A percentile compares a stretch with the other conserved stretches of the same genome.
These are phyloP conservation scores for Aspergillus haitiensis DNA, from an alignment of 495 filamentous ascomycete species.

Conservation along the genomic window DNA sequence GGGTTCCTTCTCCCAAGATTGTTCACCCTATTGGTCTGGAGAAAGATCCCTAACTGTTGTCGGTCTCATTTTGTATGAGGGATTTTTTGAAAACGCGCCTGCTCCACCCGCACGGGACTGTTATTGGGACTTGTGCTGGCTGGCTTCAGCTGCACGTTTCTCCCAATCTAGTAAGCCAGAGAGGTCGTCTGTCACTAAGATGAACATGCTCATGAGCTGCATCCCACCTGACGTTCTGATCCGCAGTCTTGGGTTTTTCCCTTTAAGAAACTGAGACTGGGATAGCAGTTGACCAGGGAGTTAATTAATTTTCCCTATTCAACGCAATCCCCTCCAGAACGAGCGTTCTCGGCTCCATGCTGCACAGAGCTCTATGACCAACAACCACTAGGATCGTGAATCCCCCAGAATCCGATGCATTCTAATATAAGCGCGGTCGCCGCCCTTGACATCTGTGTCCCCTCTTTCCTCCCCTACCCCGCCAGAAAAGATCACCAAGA, in stretches of 20 bases:
- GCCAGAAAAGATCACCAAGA: neutral
- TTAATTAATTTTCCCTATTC: neutral
- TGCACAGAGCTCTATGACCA: neutral
- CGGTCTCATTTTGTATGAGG: conserved; percentile 23
- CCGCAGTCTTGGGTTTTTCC: neutral
- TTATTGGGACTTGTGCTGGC: conserved; percentile 18
- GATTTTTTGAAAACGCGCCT: conserved; percentile 20
- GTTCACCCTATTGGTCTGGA: conserved; percentile 8
- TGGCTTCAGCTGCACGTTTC: conserved; percentile 16
- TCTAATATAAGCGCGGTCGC: conserved; percentile 14
- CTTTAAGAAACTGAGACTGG: neutral
- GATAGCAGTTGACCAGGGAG: neutral
- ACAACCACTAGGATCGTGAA: too few species aligned
- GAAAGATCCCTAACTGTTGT: conserved; percentile 2
- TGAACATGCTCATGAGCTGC: conserved; percentile 8
- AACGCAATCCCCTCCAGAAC: neutral
- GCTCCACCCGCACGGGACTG: conserved; percentile 23
- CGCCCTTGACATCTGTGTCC: conserved; percentile 12
- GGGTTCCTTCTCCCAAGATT: neutral
- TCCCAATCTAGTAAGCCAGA: conserved; percentile 26
- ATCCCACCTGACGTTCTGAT: conserved; percentile 6
- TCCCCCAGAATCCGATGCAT: too few species aligned
- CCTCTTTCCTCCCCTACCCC: neutral
- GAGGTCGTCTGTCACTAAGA: conserved; percentile 4
- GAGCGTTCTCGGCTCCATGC: neutral